Percentiles rank a stretch among this genome's conserved stretches.
These are phyloP conservation scores for Ganoderma resinaceum DNA, from an alignment of 1,284 basidiomycete genomes.

Conservation along the genomic window DNA sequence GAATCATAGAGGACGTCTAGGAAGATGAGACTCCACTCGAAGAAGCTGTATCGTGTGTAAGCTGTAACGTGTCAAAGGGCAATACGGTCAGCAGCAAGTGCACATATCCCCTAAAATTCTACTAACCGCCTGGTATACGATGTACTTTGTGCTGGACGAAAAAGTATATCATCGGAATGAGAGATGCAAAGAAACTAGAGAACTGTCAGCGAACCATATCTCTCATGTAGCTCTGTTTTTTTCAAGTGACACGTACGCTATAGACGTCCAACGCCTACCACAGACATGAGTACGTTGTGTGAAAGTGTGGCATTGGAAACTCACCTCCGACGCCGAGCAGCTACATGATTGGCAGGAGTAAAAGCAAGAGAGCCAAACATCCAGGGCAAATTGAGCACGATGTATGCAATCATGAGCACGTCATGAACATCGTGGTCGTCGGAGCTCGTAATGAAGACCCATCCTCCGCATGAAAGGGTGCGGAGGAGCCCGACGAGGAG, in stretches of 20 bases:
- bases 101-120: neutral
- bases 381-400: slow-evolving; percentile 86
- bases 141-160: slow-evolving; percentile 88
- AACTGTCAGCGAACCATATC: neutral
- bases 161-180: slow-evolving; percentile 83
- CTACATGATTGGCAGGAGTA: slow-evolving; percentile 51
- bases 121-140: slow-evolving; percentile 77
- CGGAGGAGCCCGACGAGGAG: slow-evolving; percentile 74
- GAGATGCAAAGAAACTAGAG: slow-evolving; percentile 70
- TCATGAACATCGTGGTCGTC: slow-evolving; percentile 89
- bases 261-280: slow-evolving; percentile 58
- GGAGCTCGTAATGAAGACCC: slow-evolving; percentile 90
- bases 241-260: slow-evolving; percentile 46
- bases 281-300: slow-evolving; percentile 9
- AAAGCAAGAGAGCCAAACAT: slow-evolving; percentile 78
- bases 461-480: slow-evolving; percentile 88
- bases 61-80: slow-evolving; percentile 51
- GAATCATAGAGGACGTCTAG: slow-evolving; percentile 85
- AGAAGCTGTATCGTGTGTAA: slow-evolving; percentile 86
- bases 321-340: slow-evolving; percentile 60
- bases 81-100: neutral
- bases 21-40: slow-evolving; percentile 87
- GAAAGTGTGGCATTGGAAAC: slow-evolving; percentile 23
- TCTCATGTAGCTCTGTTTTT: neutral
- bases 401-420: slow-evolving; percentile 88